phyloP scores from a whole-genome alignment of 2,329 filamentous ascomycete genomes.

The Lasiodiplodia sp. region DNA sequence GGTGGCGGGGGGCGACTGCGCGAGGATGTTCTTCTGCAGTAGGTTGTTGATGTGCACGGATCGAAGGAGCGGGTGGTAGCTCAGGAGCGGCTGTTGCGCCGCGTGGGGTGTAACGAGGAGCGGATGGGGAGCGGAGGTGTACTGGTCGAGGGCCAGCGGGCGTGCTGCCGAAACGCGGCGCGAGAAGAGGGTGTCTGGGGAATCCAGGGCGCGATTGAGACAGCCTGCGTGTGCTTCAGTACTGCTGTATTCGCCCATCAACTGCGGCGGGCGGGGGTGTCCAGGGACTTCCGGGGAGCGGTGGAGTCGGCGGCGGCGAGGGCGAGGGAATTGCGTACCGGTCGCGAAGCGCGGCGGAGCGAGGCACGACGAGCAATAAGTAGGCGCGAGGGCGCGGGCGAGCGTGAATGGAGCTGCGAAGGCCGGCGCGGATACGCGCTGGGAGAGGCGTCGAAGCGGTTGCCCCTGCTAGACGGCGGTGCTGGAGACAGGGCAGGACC shows the following conservation, averaged over 20 bases:
- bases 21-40: constrained; percentile 33
- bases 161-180: constrained; percentile 29
- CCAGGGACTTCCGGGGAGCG: constrained; percentile 27
- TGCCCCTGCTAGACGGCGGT: constrained; percentile 31
- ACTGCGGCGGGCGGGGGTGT: constrained; percentile 28
- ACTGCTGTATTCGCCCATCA: constrained; percentile 36
- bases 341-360: constrained; percentile 29
- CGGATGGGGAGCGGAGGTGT: constrained; percentile 30
- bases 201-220: constrained; percentile 34
- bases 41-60: constrained; percentile 41
- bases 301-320: constrained; percentile 29
- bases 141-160: constrained; percentile 31
- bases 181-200: constrained; percentile 28
- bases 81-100: constrained; percentile 35
- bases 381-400: constrained; percentile 21
- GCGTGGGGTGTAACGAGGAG: constrained; percentile 29
- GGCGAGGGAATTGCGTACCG: constrained; percentile 25
- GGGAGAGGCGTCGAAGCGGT: constrained; percentile 22
- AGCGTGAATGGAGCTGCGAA: constrained; percentile 21
- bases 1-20: constrained; percentile 41
- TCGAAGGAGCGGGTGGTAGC: constrained; percentile 38
- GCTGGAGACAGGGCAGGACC: constrained; percentile 19
- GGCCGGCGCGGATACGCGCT: constrained; percentile 21
- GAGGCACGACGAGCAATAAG: constrained; percentile 26
- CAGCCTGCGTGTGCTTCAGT: constrained; percentile 31